These are phyloP conservation scores for Entophlyctis helioformis DNA, from an alignment of 192 early-diverging fungal species.

Conservation along the genomic window DNA sequence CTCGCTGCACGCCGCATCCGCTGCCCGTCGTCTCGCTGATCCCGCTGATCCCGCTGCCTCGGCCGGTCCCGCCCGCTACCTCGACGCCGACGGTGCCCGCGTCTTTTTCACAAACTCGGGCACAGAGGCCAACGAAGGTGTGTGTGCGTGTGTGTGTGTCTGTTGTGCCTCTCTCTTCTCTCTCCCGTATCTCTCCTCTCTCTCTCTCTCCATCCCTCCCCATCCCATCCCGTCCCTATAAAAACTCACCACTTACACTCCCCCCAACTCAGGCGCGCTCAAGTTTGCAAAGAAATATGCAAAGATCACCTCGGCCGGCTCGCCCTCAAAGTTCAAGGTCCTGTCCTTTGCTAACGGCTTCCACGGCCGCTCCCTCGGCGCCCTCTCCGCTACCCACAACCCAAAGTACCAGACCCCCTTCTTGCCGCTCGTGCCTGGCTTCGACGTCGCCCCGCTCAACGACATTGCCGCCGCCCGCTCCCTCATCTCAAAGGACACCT, in stretches of 20 bases:
- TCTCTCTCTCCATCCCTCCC: too few relatives aligned
- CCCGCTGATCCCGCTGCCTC: not conserved
- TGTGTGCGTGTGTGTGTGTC: too few relatives aligned
- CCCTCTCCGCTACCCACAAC: constrained; percentile 86
- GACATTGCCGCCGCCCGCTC: constrained; percentile 46
- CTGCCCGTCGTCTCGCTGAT: not conserved
- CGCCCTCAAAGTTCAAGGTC: constrained; percentile 54
- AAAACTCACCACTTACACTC: too few relatives aligned
- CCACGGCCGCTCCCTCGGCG: constrained; percentile 93
- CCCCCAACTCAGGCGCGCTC: constrained; percentile 63
- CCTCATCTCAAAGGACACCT: constrained; percentile 64
- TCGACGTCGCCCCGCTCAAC: constrained; percentile 60
- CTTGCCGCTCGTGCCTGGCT: constrained; percentile 79
- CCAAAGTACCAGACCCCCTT: constrained; percentile 95
- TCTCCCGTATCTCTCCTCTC: too few relatives aligned
- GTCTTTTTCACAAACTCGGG: constrained; percentile 96
- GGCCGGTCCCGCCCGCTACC: not conserved
- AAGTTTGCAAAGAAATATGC: constrained; percentile 94
- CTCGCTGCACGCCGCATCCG: not conserved
- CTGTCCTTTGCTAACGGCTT: constrained; percentile 87
- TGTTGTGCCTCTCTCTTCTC: too few relatives aligned
- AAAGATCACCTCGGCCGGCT: constrained; percentile 31
- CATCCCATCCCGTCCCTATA: too few relatives aligned
- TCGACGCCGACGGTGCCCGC: constrained; percentile 35
- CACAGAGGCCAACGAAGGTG: constrained; percentile 96